phyloP scores from a whole-genome alignment of 371 early-diverging fungal genomes.

The Apophysomyces sp. region DNA sequence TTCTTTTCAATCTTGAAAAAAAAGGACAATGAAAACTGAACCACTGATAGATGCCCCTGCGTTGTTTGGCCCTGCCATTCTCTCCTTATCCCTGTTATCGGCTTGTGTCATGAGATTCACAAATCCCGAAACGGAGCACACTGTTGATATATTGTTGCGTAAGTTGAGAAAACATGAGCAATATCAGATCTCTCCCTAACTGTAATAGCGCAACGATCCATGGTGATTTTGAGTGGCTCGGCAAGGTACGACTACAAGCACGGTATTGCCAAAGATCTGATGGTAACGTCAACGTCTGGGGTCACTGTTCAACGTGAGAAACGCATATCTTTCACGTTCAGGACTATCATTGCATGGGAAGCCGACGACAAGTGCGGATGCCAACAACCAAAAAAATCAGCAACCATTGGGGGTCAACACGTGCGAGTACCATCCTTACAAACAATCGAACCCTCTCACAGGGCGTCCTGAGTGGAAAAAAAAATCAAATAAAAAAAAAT shows the following conservation, averaged over 20 bases:
- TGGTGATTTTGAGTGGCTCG: conserved; percentile 63
- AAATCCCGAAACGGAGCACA: conserved; percentile 25
- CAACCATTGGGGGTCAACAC: neutral
- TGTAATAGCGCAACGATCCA: conserved; percentile 52
- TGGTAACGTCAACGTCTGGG: conserved; percentile 37
- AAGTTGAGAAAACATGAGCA: conserved; percentile 17
- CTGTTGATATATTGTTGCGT: conserved; percentile 47
- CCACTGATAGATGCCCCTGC: conserved; percentile 52
- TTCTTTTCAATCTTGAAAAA: neutral
- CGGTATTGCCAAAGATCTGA: conserved; percentile 62
- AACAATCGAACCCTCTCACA: conserved; percentile 2
- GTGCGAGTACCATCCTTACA: neutral
- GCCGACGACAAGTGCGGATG: conserved; percentile 4
- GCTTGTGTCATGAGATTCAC: conserved; percentile 70
- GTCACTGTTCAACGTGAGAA: conserved; percentile 30
- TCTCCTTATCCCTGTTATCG: conserved; percentile 66
- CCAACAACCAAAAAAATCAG: neutral
- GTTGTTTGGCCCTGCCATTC: conserved; percentile 65
- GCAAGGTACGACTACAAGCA: conserved; percentile 69
- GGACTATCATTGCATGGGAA: conserved; percentile 29
- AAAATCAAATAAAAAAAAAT: conserved; percentile 3
- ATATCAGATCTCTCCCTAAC: neutral
- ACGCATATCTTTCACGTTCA: conserved; percentile 47
- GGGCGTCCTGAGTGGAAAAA: neutral
- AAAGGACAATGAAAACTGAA: conserved; percentile 16